Percentiles rank a stretch among this genome's conserved stretches.
phyloP scores from a whole-genome alignment of 108 stramenopile genomes.

The Pseudonitzschia multistriata region DNA sequence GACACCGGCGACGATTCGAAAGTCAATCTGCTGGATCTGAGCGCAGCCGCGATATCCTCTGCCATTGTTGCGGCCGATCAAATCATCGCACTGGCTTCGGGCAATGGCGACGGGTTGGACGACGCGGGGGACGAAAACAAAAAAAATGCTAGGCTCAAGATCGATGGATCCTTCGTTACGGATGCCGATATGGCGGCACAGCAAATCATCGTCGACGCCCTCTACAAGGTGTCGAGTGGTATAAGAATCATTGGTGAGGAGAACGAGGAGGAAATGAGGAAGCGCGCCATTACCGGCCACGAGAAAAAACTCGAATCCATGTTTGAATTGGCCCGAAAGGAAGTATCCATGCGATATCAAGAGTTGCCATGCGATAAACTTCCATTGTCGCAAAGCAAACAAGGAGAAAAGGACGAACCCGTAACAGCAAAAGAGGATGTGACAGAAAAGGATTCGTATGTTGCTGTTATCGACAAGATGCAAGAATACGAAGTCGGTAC shows the following conservation, averaged over 20 bases:
- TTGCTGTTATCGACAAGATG: background rate
- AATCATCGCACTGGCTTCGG: slow-evolving; percentile 27
- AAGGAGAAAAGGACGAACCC: background rate
- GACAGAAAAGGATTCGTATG: background rate
- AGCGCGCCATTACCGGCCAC: slow-evolving; percentile 16
- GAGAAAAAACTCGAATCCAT: slow-evolving; percentile 21
- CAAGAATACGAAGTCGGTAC: slow-evolving; percentile 31
- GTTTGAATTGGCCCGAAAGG: slow-evolving; percentile 22
- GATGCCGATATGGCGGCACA: slow-evolving; percentile 63
- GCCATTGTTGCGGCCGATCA: slow-evolving; percentile 44
- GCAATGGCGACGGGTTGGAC: background rate
- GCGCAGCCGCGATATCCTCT: slow-evolving; percentile 35
- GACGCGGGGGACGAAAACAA: background rate
- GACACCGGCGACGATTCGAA: background rate
- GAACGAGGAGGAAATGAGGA: slow-evolving; percentile 40
- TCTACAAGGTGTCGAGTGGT: slow-evolving; percentile 21
- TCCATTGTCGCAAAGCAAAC: slow-evolving; percentile 6
- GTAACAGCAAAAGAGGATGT: background rate
- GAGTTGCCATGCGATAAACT: background rate
- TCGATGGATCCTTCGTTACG: slow-evolving; percentile 58
- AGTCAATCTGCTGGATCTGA: slow-evolving; percentile 51
- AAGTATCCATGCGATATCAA: slow-evolving; percentile 24
- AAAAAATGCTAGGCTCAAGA: slow-evolving; percentile 44
- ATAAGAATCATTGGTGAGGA: slow-evolving; percentile 64
- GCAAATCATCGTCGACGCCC: slow-evolving; percentile 41